phyloP scores from a whole-genome alignment of 345 rosid genomes.

The Aquilaria malaccensis region DNA sequence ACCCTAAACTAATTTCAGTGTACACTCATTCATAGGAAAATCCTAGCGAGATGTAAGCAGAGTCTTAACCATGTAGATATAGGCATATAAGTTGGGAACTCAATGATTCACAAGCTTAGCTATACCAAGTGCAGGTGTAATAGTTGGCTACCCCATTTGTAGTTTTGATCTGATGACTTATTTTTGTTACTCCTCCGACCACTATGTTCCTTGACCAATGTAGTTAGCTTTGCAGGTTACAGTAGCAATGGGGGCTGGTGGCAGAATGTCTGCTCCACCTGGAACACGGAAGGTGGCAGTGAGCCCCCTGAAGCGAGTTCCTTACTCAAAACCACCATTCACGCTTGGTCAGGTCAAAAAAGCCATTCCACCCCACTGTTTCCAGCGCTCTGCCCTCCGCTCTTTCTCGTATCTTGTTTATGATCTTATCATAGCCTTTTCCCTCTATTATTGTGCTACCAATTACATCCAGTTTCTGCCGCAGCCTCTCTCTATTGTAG shows the following conservation, averaged over 20 bases:
- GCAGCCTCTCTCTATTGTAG: constrained; percentile 42
- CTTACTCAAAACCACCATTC: constrained; percentile 65
- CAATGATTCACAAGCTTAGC: no score
- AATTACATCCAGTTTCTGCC: constrained; percentile 52
- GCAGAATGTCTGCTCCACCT: constrained; percentile 49
- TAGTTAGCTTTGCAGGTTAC: constrained; percentile 17
- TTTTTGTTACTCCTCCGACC: no score
- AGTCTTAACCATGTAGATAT: no score
- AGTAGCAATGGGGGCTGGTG: constrained; percentile 80
- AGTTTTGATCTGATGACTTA: no score
- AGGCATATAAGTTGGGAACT: no score
- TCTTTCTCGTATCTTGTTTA: constrained; percentile 63
- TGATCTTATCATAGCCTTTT: constrained; percentile 48
- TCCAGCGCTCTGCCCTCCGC: constrained; percentile 64
- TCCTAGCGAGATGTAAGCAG: no score
- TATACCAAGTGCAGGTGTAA: no score
- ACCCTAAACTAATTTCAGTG: no score
- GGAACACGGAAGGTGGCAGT: constrained; percentile 26
- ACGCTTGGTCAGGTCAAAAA: constrained; percentile 58
- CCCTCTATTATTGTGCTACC: constrained; percentile 52
- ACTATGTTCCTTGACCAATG: no score
- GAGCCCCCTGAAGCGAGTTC: constrained; percentile 42
- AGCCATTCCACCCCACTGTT: constrained; percentile 90
- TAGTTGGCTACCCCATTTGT: no score
- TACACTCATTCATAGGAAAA: no score